Evolutionary conservation across 2,329 filamentous ascomycete species (phyloP), one percentile per base, ranked within the genome.

Genomic region (Rutstroemia sp.): DNA sequence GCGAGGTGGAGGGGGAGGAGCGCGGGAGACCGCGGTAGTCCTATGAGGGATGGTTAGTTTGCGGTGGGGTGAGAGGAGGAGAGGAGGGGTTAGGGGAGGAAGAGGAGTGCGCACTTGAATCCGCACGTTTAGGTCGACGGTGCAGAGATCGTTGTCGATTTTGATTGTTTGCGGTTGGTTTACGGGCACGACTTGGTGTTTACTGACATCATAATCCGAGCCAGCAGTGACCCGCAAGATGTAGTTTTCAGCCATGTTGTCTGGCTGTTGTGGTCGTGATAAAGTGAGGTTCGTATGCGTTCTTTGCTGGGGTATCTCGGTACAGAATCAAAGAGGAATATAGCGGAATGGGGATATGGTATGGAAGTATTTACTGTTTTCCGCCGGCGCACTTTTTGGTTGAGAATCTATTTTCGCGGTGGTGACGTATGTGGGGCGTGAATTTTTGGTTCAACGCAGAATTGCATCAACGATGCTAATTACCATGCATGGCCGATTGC

Each of bases 221-320:
- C 92, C 92, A 1, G 89, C 89, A 0, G 90, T 95, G 55, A 96
- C 86, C 63, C 81, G 82, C 60, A 97, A 79, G 51, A 89, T 79
- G 71, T 94, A 96, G 63, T 88, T 86, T 58, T 87, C 80, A 17
- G 83, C 77, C 84, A 83, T 83, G 2, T 9, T 54, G 34, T 10
- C 16, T 37, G 1, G 2, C 27, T 12, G 2, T 10, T 30, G 27
- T 12, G 10, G 27, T 30, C 27, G 27, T 8, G 27, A 30, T 30
- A 8, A 4, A 3, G 27, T 9, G 9, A 3, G 9, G 10, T 8
- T 30, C 27, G 27, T 12, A 9, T 30, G 9, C 27, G 27, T 2
- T 30, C 8, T 30, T 30, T 30, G 10, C 27, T 30, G 2, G 27
- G 27, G 2, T 30, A 30, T 30, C 27, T 30, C 4, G 10, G 10